These are phyloP conservation scores for Candida hispaniensis DNA, from an alignment of 805 yeast species.

Conservation along the genomic window DNA sequence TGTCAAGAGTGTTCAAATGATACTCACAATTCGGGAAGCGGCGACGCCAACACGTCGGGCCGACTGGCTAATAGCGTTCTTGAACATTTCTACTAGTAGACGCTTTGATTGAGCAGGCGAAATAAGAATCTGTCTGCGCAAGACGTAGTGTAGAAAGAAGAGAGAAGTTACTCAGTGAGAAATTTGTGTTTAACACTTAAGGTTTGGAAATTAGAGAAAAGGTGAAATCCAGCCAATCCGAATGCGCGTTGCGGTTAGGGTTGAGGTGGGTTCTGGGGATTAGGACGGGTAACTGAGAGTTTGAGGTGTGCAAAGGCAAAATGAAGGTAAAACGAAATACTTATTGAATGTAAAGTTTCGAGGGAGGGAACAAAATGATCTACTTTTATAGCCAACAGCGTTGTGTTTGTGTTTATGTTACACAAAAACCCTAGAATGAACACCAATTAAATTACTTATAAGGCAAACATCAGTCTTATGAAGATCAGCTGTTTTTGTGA, in stretches of 20 bases:
- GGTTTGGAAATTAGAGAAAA: constrained; percentile 14
- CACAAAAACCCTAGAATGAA: no score
- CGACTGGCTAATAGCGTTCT: constrained; percentile 17
- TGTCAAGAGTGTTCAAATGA: no score
- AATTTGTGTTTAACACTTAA: constrained; percentile 15
- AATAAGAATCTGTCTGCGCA: constrained; percentile 17
- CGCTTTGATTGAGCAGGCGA: constrained; percentile 17
- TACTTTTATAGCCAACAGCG: no score
- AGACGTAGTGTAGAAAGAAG: constrained; percentile 17
- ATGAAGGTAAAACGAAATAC: no score
- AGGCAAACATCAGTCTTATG: no score
- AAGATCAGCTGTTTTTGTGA: no score
- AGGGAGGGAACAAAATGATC: no score
- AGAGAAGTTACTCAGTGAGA: constrained; percentile 16
- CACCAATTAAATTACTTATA: no score
- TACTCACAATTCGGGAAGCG: constrained; percentile 17
- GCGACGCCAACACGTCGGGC: constrained; percentile 17
- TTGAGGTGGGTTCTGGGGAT: constrained; percentile 7
- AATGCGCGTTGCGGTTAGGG: constrained; percentile 11
- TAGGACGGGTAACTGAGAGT: no score
- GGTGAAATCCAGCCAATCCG: constrained; percentile 16
- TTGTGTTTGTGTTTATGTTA: no score
- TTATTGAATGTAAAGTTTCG: no score
- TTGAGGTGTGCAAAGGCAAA: no score
- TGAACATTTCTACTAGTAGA: constrained; percentile 16